Percentiles rank a stretch among this genome's conserved stretches.
These are phyloP conservation scores for Termitomyces sp. DNA, from an alignment of 768 basidiomycete genomes.

Conservation along the genomic window DNA sequence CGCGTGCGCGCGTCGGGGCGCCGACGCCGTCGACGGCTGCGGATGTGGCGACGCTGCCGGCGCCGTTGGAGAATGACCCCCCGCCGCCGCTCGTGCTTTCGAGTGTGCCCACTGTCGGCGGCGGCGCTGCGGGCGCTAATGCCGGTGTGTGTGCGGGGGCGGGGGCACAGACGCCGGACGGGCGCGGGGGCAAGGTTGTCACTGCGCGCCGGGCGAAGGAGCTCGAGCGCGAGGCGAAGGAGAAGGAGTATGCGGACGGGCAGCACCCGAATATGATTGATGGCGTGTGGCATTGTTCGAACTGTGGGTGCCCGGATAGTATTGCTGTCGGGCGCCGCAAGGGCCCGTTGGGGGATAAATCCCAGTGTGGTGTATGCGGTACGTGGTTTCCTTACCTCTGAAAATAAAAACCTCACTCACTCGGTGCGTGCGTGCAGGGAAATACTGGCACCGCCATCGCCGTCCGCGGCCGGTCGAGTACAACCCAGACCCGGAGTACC, in stretches of 20 bases:
- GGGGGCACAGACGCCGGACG: conserved; percentile 33
- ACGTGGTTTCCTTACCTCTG: conserved; percentile 26
- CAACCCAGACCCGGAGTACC: conserved; percentile 69
- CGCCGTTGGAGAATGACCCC: conserved; percentile 58
- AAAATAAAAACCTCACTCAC: no score
- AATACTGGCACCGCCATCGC: conserved; percentile 86
- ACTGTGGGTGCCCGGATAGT: conserved; percentile 86
- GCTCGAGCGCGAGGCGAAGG: conserved; percentile 77
- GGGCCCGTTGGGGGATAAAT: conserved; percentile 86
- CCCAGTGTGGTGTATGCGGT: conserved; percentile 93
- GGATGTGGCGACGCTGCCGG: conserved; percentile 51
- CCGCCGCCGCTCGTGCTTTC: conserved; percentile 29
- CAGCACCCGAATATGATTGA: conserved; percentile 79
- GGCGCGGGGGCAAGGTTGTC: conserved; percentile 39
- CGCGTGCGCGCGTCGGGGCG: conserved; percentile 54
- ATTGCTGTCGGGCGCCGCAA: conserved; percentile 84
- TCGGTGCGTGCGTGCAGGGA: conserved; percentile 44
- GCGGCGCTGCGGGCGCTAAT: no score
- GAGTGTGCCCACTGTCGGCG: background rate
- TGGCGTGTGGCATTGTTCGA: conserved; percentile 93
- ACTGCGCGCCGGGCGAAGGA: conserved; percentile 67
- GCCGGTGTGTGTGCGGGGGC: no score
- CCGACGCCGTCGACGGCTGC: conserved; percentile 68
- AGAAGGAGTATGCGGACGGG: conserved; percentile 77
- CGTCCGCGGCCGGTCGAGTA: conserved; percentile 78